Evolutionary conservation across 305 asterid genomes (phyloP).

Genomic region (Andrographis paniculata): DNA sequence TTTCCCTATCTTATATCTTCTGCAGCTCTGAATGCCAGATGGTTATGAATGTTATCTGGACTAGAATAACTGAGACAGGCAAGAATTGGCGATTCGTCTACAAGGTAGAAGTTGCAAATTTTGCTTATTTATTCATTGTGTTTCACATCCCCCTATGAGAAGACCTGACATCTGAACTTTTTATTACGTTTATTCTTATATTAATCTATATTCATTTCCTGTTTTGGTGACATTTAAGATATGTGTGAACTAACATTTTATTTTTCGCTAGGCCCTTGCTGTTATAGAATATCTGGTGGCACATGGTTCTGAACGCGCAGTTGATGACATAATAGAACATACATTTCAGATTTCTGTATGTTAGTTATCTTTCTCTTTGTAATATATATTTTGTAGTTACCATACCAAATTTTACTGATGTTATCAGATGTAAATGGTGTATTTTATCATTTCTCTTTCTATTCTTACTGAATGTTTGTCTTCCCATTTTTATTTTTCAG

Average conservation of each 20-base stretch:
- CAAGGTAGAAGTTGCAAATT: slow-evolving; percentile 50
- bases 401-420: not conserved
- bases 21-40: slow-evolving; percentile 90
- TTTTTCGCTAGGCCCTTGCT: slow-evolving; percentile 83
- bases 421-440: no score
- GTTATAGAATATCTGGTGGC: slow-evolving; percentile 95
- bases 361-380: slow-evolving; percentile 22
- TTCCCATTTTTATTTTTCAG: slow-evolving; percentile 29
- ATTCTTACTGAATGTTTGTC: slow-evolving; percentile 6
- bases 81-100: slow-evolving; percentile 89
- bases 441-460: no score
- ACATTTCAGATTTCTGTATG: slow-evolving; percentile 92
- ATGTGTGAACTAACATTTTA: no score
- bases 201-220: no score
- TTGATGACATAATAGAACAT: slow-evolving; percentile 91
- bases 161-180: slow-evolving; percentile 1
- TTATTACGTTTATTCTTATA: not conserved
- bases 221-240: no score
- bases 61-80: slow-evolving; percentile 81
- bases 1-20: slow-evolving; percentile 25
- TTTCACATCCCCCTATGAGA: slow-evolving; percentile 13
- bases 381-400: no score
- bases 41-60: slow-evolving; percentile 92
- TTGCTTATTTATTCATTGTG: not conserved
- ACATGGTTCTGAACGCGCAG: slow-evolving; percentile 94